These are phyloP conservation scores for Thuja plicata DNA, from an alignment of 83 land plant species.

Conservation along the genomic window DNA sequence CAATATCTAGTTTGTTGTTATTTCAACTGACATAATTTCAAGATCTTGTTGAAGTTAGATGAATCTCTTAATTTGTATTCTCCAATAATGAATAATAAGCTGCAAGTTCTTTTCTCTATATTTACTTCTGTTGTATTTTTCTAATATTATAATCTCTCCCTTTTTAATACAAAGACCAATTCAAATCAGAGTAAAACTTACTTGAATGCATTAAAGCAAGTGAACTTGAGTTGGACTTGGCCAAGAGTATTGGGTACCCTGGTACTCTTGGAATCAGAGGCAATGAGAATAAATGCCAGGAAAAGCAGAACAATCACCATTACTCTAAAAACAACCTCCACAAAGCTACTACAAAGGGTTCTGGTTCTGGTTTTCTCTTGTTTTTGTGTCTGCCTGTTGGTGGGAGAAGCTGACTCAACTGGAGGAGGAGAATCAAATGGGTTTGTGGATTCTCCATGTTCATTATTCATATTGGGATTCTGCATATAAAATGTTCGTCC, in stretches of 20 bases:
- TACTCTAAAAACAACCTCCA: not conserved
- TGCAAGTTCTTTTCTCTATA: too few species aligned
- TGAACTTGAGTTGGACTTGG: not conserved
- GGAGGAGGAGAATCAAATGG: conserved; percentile 3
- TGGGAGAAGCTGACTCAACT: not conserved
- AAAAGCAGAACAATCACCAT: not conserved
- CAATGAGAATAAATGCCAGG: conserved; percentile 11
- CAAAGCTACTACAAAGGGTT: conserved; percentile 9
- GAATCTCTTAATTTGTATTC: too few species aligned
- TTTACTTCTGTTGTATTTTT: too few species aligned
- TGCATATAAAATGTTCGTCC: not conserved
- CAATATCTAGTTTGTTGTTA: too few species aligned
- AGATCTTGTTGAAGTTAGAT: too few species aligned
- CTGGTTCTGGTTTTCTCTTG: not conserved
- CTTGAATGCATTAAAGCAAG: conserved; percentile 9
- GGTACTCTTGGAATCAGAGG: conserved; percentile 9
- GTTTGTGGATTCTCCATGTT: not conserved
- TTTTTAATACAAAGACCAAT: too few species aligned
- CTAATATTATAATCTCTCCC: too few species aligned
- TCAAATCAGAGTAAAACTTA: not conserved
- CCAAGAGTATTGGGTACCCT: not conserved
- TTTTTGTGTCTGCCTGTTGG: not conserved
- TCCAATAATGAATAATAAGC: too few species aligned
- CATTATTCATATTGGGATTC: not conserved
- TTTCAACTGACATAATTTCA: too few species aligned